Conservation (phyloP, 805 yeast genomes). For the Yamadazyma phyllophila region DNA sequence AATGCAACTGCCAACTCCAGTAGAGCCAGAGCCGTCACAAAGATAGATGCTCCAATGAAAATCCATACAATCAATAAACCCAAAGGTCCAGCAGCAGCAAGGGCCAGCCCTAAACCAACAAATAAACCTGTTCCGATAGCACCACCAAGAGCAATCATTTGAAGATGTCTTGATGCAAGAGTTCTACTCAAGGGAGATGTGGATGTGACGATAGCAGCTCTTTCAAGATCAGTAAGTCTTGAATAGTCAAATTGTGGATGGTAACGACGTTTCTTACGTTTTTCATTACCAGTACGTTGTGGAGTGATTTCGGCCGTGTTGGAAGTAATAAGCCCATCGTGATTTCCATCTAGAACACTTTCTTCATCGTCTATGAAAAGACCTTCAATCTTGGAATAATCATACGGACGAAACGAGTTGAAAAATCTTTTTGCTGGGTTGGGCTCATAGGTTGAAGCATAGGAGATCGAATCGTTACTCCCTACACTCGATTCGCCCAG, state of each 20-base stretch:
- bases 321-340: slow-evolving; percentile 10
- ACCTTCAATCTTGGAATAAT: slow-evolving; percentile 21
- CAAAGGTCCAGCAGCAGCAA: slow-evolving; percentile 62
- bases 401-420: slow-evolving; percentile 26
- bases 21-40: slow-evolving; percentile 54
- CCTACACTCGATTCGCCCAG: slow-evolving; percentile 2
- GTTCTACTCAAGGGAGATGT: slow-evolving; percentile 30
- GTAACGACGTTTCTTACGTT: neutral
- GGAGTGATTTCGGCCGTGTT: slow-evolving; percentile 4
- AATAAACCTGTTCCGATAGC: slow-evolving; percentile 48
- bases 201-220: slow-evolving; percentile 33
- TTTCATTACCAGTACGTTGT: neutral
- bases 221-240: slow-evolving; percentile 28
- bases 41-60: slow-evolving; percentile 54
- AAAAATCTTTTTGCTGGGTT: slow-evolving; percentile 18
- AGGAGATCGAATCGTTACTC: slow-evolving; percentile 7
- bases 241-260: slow-evolving; percentile 29
- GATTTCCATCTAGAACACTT: slow-evolving; percentile 1
- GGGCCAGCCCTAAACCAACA: slow-evolving; percentile 60
- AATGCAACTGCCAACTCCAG: slow-evolving; percentile 60
- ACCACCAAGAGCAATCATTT: slow-evolving; percentile 25
- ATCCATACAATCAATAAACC: slow-evolving; percentile 56
- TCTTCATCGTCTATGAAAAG: slow-evolving; percentile 12
- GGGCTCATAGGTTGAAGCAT: slow-evolving; percentile 12
- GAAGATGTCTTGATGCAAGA: slow-evolving; percentile 17